These are phyloP conservation scores for Pecoramyces ruminantium DNA, from an alignment of 192 early-diverging fungal genomes.

Conservation along the genomic window DNA sequence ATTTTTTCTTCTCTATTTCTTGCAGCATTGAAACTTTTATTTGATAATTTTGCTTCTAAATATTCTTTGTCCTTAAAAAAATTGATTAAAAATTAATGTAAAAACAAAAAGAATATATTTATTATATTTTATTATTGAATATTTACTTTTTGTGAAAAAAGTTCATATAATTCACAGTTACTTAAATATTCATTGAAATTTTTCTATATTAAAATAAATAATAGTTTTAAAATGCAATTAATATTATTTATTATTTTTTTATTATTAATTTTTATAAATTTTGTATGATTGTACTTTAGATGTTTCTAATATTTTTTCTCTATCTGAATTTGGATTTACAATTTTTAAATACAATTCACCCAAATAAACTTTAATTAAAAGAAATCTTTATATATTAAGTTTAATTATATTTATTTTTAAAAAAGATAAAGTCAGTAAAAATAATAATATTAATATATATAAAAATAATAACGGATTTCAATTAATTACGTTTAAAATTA, in stretches of 20 bases:
- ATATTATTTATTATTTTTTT: slow-evolving; percentile 13
- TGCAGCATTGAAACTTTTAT: slow-evolving; percentile 18
- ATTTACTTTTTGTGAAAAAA: slow-evolving; percentile 1
- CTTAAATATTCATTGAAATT: slow-evolving; percentile 18
- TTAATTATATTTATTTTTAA: too few relatives aligned
- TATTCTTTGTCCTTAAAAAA: slow-evolving; percentile 13
- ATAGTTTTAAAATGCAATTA: neutral
- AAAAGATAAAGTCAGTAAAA: neutral
- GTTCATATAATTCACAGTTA: slow-evolving; percentile 10
- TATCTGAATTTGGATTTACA: slow-evolving; percentile 12
- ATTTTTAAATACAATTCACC: slow-evolving; percentile 29
- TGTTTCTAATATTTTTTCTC: slow-evolving; percentile 15
- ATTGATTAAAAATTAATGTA: too few relatives aligned
- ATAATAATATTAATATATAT: neutral
- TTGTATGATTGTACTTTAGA: slow-evolving; percentile 21
- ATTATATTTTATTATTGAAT: too few relatives aligned
- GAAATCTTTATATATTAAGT: too few relatives aligned
- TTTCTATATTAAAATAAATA: slow-evolving; percentile 6
- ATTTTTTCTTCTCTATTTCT: slow-evolving; percentile 51
- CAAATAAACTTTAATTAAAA: slow-evolving; percentile 36
- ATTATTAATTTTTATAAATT: slow-evolving; percentile 1
- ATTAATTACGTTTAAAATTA: too few relatives aligned
- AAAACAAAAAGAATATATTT: too few relatives aligned
- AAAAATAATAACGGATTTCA: too few relatives aligned
- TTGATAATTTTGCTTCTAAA: slow-evolving; percentile 9